A percentile compares a stretch with the other conserved stretches of the same genome.
Conservation (phyloP, 2,329 filamentous ascomycete genomes). For the Bretziella fagacearum region DNA sequence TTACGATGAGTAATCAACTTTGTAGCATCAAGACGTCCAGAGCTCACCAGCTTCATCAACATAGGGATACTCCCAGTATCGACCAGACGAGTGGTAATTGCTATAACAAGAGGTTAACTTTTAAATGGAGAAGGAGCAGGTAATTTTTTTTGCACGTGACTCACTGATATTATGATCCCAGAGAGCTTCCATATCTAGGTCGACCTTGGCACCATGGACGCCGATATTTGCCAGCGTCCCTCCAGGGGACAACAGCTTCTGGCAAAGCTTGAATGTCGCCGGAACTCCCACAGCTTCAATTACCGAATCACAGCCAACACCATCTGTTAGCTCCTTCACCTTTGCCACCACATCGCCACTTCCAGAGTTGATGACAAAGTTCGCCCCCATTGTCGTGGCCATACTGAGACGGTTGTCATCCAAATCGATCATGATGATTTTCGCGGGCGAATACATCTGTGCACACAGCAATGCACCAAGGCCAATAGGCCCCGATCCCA, state of each 20-base stretch:
- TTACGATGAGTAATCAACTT: conserved; percentile 30
- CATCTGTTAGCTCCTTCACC: conserved; percentile 30
- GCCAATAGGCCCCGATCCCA: conserved; percentile 39
- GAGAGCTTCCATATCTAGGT: conserved; percentile 34
- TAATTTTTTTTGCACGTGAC: too few relatives aligned
- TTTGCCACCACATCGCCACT: conserved; percentile 22
- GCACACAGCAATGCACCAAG: conserved; percentile 37
- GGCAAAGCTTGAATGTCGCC: conserved; percentile 34
- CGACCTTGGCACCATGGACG: conserved; percentile 36
- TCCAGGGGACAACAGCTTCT: conserved; percentile 35
- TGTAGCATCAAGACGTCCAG: conserved; percentile 26
- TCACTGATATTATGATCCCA: conserved; percentile 38
- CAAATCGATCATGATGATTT: conserved; percentile 34
- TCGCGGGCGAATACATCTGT: conserved; percentile 34
- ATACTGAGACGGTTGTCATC: conserved; percentile 30
- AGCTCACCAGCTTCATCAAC: conserved; percentile 28
- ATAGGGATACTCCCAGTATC: conserved; percentile 32
- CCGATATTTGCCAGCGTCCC: conserved; percentile 40
- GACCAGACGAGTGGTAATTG: conserved; percentile 31
- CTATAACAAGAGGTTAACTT: conserved; percentile 16
- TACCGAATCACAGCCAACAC: conserved; percentile 37
- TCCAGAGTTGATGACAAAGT: conserved; percentile 26
- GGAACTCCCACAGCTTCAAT: conserved; percentile 41
- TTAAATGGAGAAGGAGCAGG: not conserved
- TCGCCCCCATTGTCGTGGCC: conserved; percentile 32